Conservation (phyloP, 2,329 filamentous ascomycete species). For the Apiospora phragmitis region DNA sequence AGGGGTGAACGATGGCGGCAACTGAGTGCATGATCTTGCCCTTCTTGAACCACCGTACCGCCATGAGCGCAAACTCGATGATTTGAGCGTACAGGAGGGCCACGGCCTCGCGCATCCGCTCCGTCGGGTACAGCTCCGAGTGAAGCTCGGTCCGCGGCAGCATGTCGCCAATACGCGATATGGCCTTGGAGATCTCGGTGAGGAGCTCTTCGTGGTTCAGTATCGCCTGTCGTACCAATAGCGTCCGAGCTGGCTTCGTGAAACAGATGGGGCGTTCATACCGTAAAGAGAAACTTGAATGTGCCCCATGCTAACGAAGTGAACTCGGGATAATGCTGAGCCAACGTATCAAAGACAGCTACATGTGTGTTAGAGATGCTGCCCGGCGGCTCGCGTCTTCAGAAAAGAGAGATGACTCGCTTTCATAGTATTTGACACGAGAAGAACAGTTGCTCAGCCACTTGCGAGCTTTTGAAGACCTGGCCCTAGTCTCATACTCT, state of each 20-base stretch:
- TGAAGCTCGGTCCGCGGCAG: conserved; percentile 19
- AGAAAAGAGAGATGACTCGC: neutral
- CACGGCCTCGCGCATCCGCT: conserved; percentile 19
- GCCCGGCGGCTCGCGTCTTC: neutral
- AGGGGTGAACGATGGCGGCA: conserved; percentile 19
- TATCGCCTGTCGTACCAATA: conserved; percentile 14
- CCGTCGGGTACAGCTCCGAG: conserved; percentile 19
- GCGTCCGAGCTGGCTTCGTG: neutral
- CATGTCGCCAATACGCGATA: conserved; percentile 18
- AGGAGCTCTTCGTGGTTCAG: conserved; percentile 20
- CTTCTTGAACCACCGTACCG: conserved; percentile 23
- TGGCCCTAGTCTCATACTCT: neutral
- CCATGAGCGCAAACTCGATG: conserved; percentile 23
- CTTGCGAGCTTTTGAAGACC: neutral
- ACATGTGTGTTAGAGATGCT: no score
- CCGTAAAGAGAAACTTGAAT: conserved; percentile 13
- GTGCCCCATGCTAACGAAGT: conserved; percentile 9
- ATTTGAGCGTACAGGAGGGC: conserved; percentile 22
- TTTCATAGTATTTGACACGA: conserved; percentile 1
- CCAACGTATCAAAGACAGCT: conserved; percentile 11
- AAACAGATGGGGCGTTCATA: neutral
- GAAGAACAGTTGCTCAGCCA: neutral
- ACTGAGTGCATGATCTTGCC: conserved; percentile 16
- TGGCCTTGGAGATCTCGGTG: conserved; percentile 18
- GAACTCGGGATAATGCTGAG: conserved; percentile 14